phyloP scores from a whole-genome alignment of 2,329 filamentous ascomycete species.

The Colletotrichum sp. region DNA sequence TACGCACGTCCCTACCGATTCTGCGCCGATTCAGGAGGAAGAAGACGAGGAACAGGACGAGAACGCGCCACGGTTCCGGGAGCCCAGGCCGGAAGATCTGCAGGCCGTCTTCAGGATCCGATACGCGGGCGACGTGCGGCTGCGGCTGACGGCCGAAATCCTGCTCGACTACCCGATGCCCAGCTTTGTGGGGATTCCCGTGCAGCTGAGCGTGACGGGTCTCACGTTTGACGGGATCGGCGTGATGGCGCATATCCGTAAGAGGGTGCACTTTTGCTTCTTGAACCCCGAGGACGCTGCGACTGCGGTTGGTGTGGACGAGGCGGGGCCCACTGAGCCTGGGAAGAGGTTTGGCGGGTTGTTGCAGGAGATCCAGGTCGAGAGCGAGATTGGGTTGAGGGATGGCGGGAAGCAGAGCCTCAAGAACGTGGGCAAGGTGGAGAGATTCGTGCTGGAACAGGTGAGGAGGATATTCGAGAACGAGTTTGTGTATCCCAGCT shows the following conservation, averaged over 20 bases:
- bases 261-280: constrained; percentile 92
- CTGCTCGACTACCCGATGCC: constrained; percentile 98
- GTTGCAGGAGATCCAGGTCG: constrained; percentile 91
- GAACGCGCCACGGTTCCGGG: constrained; percentile 61
- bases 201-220: constrained; percentile 94
- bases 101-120: constrained; percentile 91
- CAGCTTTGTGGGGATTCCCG: constrained; percentile 93
- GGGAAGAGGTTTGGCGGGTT: constrained; percentile 68
- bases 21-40: constrained; percentile 40
- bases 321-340: constrained; percentile 29
- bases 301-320: constrained; percentile 65
- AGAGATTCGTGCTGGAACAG: constrained; percentile 95
- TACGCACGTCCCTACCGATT: constrained; percentile 32
- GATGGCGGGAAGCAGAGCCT: constrained; percentile 92
- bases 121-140: constrained; percentile 85
- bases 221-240: constrained; percentile 95
- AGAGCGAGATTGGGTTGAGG: constrained; percentile 95
- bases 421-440: constrained; percentile 98
- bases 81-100: constrained; percentile 83
- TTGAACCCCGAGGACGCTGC: constrained; percentile 89
- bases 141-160: constrained; percentile 93
- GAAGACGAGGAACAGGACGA: constrained; percentile 31
- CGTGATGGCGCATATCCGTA: constrained; percentile 88
- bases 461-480: constrained; percentile 97
- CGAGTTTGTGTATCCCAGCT: constrained; percentile 97